phyloP scores from a whole-genome alignment of 2,329 filamentous ascomycete genomes.

The Paracamarosporium sp. region DNA sequence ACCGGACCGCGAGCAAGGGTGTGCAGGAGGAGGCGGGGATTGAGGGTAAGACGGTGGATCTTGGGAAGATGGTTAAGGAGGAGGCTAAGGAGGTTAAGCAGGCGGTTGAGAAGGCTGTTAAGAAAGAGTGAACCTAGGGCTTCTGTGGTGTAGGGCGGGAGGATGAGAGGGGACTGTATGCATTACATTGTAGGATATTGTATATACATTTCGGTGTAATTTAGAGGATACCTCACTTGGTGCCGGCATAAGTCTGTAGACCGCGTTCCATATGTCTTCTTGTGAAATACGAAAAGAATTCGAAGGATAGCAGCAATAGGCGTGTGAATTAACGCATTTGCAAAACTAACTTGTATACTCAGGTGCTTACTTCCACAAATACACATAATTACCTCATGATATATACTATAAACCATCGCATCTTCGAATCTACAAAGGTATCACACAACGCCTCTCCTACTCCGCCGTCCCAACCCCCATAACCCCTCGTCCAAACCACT shows the following conservation, averaged over 20 bases:
- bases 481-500: conserved; percentile 94
- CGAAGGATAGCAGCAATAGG: no score
- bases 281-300: no score
- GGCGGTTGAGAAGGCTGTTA: conserved; percentile 38
- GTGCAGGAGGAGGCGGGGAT: conserved; percentile 19
- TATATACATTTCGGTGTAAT: background rate
- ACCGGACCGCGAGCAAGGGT: conserved; percentile 15
- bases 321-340: no score
- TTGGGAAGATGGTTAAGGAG: conserved; percentile 29
- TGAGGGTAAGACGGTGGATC: conserved; percentile 30
- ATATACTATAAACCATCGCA: no score
- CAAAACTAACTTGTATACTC: no score
- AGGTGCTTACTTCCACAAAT: no score
- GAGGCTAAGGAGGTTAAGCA: conserved; percentile 42
- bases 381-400: no score
- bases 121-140: background rate
- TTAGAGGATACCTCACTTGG: background rate
- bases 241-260: no score
- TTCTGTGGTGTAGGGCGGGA: no score
- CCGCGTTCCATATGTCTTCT: no score
- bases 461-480: conserved; percentile 65
- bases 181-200: background rate
- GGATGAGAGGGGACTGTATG: background rate
- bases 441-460: no score
- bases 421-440: no score